A percentile compares a stretch with the other conserved stretches of the same genome.
These are phyloP conservation scores for Aspergillus awamori DNA, from an alignment of 2,329 filamentous ascomycete genomes.

Conservation along the genomic window DNA sequence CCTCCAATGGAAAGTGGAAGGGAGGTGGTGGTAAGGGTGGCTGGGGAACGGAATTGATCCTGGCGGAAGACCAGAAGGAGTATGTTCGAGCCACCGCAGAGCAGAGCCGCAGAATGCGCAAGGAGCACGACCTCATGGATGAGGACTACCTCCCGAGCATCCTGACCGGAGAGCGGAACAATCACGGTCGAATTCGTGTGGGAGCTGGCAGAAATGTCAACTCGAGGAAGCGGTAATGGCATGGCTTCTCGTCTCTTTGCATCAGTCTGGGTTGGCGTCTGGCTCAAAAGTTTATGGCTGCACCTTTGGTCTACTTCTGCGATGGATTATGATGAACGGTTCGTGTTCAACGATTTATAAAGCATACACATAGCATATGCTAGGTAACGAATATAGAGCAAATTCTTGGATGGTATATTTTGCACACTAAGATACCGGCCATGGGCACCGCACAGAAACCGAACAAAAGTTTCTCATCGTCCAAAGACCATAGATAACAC, in stretches of 20 bases:
- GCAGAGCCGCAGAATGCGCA: slow-evolving; percentile 61
- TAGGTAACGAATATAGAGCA: slow-evolving; percentile 18
- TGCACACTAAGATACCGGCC: not conserved
- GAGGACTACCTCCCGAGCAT: slow-evolving; percentile 88
- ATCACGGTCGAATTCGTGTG: slow-evolving; percentile 70
- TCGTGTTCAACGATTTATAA: slow-evolving; percentile 15
- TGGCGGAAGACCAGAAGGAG: slow-evolving; percentile 96
- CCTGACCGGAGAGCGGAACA: slow-evolving; percentile 74
- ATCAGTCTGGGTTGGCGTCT: slow-evolving; percentile 23
- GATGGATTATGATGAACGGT: slow-evolving; percentile 19
- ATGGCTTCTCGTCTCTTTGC: slow-evolving; percentile 18
- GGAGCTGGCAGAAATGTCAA: slow-evolving; percentile 89
- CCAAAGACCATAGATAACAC: slow-evolving; percentile 40
- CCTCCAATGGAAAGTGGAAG: slow-evolving; percentile 72
- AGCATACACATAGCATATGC: slow-evolving; percentile 15
- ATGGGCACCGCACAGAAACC: slow-evolving; percentile 17
- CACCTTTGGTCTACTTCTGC: slow-evolving; percentile 8
- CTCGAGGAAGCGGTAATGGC: slow-evolving; percentile 60
- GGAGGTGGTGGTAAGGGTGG: slow-evolving; percentile 76
- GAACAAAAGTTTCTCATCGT: slow-evolving; percentile 28
- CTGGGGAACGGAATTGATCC: slow-evolving; percentile 81
- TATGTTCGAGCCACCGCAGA: slow-evolving; percentile 67
- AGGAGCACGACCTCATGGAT: slow-evolving; percentile 86
- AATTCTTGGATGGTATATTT: slow-evolving; percentile 9
- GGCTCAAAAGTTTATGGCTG: slow-evolving; percentile 27